These are phyloP conservation scores for Solanum dulcamara DNA, from an alignment of 257 asterid genomes.

Conservation along the genomic window DNA sequence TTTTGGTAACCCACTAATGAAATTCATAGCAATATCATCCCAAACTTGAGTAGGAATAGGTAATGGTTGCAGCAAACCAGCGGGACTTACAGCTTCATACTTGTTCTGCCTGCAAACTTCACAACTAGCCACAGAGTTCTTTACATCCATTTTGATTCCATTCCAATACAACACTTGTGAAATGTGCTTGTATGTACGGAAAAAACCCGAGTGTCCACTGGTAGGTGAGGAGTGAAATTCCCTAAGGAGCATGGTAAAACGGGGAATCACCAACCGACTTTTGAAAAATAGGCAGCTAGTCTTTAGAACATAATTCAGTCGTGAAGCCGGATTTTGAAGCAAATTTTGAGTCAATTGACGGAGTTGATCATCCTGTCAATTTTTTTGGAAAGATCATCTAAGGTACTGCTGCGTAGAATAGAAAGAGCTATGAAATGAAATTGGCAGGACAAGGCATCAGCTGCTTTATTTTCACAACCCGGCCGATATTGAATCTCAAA, in stretches of 20 bases:
- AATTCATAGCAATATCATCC: neutral
- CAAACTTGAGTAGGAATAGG: neutral
- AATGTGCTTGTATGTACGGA: neutral
- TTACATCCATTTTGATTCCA: neutral
- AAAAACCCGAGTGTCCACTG: neutral
- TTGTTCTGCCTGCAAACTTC: neutral
- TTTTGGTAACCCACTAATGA: neutral
- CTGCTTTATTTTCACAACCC: neutral
- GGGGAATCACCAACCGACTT: neutral
- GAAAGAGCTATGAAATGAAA: neutral
- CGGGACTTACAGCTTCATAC: neutral
- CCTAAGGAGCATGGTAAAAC: neutral
- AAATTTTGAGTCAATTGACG: neutral
- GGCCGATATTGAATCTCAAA: neutral
- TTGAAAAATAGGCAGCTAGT: neutral
- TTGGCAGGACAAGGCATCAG: neutral
- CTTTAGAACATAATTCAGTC: neutral
- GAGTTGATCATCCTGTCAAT: neutral
- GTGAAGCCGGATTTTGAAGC: neutral
- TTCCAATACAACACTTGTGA: neutral
- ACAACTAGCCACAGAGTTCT: neutral
- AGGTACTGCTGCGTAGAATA: neutral
- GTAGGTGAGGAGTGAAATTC: neutral
- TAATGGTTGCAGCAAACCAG: neutral
- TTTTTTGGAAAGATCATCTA: neutral